Base-by-base conservation (phyloP, 116 monocot genomes). In the Cymodocea nodosa region DNA sequence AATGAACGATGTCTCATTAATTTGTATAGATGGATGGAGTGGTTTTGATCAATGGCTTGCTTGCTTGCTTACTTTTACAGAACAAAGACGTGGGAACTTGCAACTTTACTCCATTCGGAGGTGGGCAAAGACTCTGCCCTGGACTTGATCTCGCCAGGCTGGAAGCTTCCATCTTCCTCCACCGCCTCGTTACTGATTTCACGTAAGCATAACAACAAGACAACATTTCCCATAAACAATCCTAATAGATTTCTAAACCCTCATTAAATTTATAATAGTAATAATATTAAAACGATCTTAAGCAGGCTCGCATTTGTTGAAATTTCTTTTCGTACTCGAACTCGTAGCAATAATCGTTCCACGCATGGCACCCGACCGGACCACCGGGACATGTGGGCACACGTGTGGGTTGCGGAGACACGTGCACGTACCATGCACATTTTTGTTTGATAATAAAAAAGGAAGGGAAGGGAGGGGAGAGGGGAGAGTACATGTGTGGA, bases 71-170 rank as follows among this genome's bases (percentile, higher is more conserved):
- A n/a, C n/a, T n/a, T n/a, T n/a, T 5, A 34, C 68, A 82, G 77
- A 76, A 71, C 35, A 82, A 69, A 71, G 86, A 86, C 54, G 72
- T 52, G 50, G 76, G 68, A 65, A 74, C 66, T n/a, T 64, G 74
- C 71, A 80, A 71, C 61, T 94, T 90, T 65, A 94, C 84, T 24
- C 82, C 94, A 23, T 94, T 94, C 68, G 94, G 94, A 30, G 94
- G 94, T 68, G 94, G 94, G 71, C 86, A 90, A 51, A 76, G 94
- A 71, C 79, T 94, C 56, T 94, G 94, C 68, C 94, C 94, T 8
- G 94, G 94, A 7, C 73, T 87, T 15, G 94, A 94, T 78, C 87
- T 94, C 4, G 94, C 94, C 80, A 87, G 94, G 79, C 84, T 94
- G 74, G 90, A 90, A 75, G 87, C 94, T 55, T 77, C 87, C 74